Conservation (phyloP, 441 rosid species). For the Sinapis alba region DNA sequence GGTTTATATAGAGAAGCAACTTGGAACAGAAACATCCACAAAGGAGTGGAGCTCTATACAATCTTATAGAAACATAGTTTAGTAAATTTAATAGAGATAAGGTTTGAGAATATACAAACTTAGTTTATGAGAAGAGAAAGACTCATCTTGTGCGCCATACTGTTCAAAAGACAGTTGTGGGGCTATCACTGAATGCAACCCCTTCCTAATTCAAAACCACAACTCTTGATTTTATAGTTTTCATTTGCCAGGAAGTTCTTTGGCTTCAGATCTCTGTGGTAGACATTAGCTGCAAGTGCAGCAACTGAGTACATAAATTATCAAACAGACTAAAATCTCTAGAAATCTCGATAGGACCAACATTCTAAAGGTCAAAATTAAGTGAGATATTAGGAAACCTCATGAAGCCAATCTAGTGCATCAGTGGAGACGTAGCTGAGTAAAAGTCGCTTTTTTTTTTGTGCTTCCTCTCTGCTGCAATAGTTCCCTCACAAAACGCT, state of each 20-base stretch:
- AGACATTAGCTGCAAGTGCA: background rate
- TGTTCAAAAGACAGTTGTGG: too few species aligned
- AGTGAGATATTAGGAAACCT: background rate
- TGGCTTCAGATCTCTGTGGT: slow-evolving; percentile 96
- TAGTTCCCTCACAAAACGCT: too few species aligned
- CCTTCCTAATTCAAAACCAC: background rate
- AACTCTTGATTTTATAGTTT: background rate
- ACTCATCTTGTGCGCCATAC: background rate
- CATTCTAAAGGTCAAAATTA: background rate
- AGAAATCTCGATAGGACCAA: background rate
- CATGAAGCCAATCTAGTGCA: background rate
- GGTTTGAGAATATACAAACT: background rate
- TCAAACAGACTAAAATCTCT: background rate
- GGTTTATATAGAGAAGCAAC: background rate
- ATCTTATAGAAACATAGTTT: background rate
- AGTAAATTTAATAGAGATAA: too few species aligned
- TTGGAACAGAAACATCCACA: background rate
- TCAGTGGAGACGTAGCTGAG: background rate
- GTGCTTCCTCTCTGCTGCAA: too few species aligned
- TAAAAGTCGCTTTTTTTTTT: background rate
- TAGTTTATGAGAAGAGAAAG: background rate
- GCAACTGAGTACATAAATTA: background rate
- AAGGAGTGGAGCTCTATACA: background rate
- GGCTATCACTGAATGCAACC: background rate
- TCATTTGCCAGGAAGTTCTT: slow-evolving; percentile 34